Evolutionary conservation across 2,329 filamentous ascomycete genomes (phyloP).

Genomic region (Atkinsonella hypoxylon): DNA sequence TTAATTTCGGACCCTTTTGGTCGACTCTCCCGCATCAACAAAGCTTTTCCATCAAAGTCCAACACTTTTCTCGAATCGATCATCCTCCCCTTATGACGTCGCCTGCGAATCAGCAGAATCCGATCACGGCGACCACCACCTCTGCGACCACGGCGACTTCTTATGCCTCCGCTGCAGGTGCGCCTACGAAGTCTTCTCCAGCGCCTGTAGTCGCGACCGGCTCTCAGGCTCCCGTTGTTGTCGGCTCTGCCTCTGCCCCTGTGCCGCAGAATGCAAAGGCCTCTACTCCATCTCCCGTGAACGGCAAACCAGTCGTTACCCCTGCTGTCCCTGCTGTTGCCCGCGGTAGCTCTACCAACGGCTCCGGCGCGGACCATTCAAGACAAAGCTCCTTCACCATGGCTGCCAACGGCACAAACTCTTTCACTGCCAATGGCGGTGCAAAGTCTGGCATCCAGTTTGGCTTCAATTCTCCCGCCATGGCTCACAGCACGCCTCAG

Average conservation of each 20-base stretch:
- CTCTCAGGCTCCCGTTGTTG: constrained; percentile 40
- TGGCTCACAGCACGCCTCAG: constrained; percentile 56
- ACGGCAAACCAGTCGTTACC: constrained; percentile 65
- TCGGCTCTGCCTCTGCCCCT: constrained; percentile 39
- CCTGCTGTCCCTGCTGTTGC: constrained; percentile 57
- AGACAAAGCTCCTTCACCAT: constrained; percentile 89
- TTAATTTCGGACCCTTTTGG: background rate
- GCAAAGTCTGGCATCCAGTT: constrained; percentile 64
- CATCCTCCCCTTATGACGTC: constrained; percentile 43
- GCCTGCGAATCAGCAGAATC: constrained; percentile 41
- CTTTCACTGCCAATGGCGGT: constrained; percentile 64
- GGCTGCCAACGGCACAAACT: constrained; percentile 66
- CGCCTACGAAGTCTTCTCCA: constrained; percentile 49
- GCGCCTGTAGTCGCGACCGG: constrained; percentile 49
- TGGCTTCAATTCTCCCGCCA: constrained; percentile 61
- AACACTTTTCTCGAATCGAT: constrained; percentile 1
- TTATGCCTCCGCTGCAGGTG: constrained; percentile 56
- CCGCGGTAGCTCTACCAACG: constrained; percentile 57
- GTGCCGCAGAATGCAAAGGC: constrained; percentile 47
- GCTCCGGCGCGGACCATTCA: constrained; percentile 57
- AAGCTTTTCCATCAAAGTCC: background rate
- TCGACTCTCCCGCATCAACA: constrained; percentile 2
- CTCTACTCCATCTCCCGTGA: constrained; percentile 65
- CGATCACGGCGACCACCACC: constrained; percentile 44
- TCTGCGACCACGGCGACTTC: constrained; percentile 46